Evolutionary conservation across 2,329 filamentous ascomycete species (phyloP).

Genomic region (Ceratocystis cacaofunesta): DNA sequence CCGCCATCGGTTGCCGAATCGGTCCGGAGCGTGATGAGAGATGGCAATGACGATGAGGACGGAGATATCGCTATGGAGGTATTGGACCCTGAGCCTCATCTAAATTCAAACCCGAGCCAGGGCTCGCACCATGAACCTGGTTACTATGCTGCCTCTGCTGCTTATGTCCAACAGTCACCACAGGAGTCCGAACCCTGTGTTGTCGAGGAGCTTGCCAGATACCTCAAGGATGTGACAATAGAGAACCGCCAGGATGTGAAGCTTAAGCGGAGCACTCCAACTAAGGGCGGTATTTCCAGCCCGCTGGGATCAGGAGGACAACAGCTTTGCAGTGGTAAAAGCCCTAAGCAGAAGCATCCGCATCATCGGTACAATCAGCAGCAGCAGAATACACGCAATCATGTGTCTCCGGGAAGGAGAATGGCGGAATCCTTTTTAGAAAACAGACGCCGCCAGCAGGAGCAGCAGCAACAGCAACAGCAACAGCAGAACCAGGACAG

Average conservation of each 20-base stretch:
- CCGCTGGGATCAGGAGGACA: neutral
- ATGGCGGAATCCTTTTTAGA: constrained; percentile 16
- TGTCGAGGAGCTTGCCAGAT: neutral
- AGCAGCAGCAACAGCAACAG: neutral
- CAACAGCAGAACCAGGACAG: neutral
- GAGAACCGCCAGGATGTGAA: constrained; percentile 10
- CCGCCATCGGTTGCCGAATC: constrained; percentile 11
- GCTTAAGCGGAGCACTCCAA: neutral
- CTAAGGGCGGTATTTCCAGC: neutral
- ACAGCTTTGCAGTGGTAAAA: neutral
- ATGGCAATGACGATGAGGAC: neutral
- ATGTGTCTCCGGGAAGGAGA: constrained; percentile 12
- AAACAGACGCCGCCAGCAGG: constrained; percentile 8
- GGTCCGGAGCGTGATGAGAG: constrained; percentile 2
- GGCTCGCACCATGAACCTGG: neutral
- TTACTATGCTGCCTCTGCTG: neutral
- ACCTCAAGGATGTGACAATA: constrained; percentile 6
- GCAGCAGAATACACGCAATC: neutral
- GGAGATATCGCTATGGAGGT: neutral
- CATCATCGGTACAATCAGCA: neutral
- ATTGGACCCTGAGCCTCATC: neutral
- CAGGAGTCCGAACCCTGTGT: neutral
- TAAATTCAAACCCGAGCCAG: neutral
- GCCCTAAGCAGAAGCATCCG: neutral
- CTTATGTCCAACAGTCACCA: neutral